Conservation (phyloP, 345 rosid species). For the Boechera retrofracta region DNA sequence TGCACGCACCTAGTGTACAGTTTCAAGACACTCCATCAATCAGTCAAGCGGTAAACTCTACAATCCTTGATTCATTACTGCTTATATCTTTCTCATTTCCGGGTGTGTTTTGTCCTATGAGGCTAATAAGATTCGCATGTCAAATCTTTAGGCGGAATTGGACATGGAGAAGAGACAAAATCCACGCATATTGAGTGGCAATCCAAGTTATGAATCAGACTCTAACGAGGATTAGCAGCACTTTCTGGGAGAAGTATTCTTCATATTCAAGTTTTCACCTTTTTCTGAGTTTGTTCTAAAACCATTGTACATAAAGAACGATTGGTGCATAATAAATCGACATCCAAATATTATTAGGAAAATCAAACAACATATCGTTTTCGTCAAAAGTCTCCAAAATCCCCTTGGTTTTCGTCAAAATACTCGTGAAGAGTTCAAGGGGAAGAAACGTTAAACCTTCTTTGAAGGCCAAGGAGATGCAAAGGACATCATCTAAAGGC, state of each 20-base stretch:
- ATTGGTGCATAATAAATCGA: neutral
- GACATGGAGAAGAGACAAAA: constrained; percentile 21
- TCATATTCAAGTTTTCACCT: constrained; percentile 10
- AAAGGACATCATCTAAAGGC: too few relatives aligned
- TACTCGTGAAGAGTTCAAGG: too few relatives aligned
- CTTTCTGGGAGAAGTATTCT: constrained; percentile 6
- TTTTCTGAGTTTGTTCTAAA: constrained; percentile 5
- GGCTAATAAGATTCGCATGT: constrained; percentile 4
- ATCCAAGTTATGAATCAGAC: constrained; percentile 29
- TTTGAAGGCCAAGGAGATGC: too few relatives aligned
- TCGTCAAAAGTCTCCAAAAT: neutral
- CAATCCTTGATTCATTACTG: neutral
- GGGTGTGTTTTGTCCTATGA: neutral
- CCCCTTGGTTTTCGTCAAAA: too few relatives aligned
- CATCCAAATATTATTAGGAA: neutral
- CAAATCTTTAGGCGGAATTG: constrained; percentile 18
- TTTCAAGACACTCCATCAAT: too few relatives aligned
- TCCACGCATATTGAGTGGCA: neutral
- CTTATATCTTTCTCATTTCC: neutral
- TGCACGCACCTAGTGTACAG: too few relatives aligned
- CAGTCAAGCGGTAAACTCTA: too few relatives aligned
- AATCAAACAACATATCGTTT: constrained; percentile 36
- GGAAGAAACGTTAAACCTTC: too few relatives aligned
- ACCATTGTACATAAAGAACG: constrained; percentile 3
- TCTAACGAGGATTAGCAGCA: neutral